These are phyloP conservation scores for Populus hybrid DNA, from an alignment of 441 rosid genomes.

Conservation along the genomic window DNA sequence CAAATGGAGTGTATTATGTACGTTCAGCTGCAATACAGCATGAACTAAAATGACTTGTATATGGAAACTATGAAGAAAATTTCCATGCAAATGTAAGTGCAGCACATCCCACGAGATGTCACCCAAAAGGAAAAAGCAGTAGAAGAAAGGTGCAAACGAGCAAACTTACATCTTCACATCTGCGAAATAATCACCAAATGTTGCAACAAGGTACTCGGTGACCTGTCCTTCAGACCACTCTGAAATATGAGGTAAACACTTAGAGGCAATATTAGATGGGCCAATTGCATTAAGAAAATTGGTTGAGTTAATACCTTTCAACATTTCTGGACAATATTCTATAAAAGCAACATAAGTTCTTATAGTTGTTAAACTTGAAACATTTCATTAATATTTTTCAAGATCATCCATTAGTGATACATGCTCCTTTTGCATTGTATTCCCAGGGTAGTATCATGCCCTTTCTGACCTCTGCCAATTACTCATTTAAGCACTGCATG, in stretches of 20 bases:
- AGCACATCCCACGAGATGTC: too few relatives aligned
- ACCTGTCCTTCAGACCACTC: conserved; percentile 98
- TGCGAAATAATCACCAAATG: conserved; percentile 91
- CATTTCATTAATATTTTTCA: background rate
- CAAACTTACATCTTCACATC: conserved; percentile 92
- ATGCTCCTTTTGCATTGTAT: background rate
- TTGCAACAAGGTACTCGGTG: conserved; percentile 89
- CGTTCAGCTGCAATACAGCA: background rate
- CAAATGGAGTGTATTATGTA: background rate
- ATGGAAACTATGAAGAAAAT: too few relatives aligned
- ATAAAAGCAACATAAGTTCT: background rate
- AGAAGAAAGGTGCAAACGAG: conserved; percentile 3
- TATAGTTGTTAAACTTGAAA: background rate
- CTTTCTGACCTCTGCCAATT: background rate
- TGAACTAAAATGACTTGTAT: too few relatives aligned
- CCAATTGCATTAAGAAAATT: background rate
- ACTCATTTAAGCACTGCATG: too few relatives aligned
- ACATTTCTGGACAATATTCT: background rate
- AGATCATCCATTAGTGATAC: background rate
- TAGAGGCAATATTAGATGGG: conserved; percentile 12
- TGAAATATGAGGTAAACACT: conserved; percentile 38
- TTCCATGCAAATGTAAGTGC: too few relatives aligned
- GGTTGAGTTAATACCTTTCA: background rate
- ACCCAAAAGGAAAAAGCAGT: background rate
- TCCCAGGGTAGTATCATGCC: background rate